phyloP scores from a whole-genome alignment of 176 grass and related monocot genomes.

The Alopecurus myosuroides region DNA sequence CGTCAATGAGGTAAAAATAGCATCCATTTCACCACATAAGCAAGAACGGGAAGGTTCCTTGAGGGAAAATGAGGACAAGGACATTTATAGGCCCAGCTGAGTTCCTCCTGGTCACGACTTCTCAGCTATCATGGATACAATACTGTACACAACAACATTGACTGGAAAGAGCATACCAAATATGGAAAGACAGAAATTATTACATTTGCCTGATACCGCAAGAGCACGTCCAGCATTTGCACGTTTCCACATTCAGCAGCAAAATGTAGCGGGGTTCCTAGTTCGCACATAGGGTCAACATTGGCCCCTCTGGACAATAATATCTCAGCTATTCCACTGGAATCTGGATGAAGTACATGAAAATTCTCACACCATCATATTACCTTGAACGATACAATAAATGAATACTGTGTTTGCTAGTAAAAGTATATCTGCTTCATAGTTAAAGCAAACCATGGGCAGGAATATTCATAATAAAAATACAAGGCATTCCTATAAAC shows the following conservation, averaged over 20 bases:
- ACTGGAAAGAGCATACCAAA: background rate
- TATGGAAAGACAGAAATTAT: background rate
- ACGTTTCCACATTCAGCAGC: background rate
- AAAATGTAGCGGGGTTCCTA: background rate
- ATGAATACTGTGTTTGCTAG: background rate
- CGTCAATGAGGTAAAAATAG: background rate
- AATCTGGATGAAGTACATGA: background rate
- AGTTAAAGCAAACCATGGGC: background rate
- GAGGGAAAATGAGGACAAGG: background rate
- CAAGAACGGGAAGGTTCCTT: background rate
- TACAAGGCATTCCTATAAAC: background rate
- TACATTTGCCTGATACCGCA: background rate
- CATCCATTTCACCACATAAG: background rate
- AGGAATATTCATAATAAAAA: background rate
- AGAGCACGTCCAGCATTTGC: background rate
- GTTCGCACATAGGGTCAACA: conserved; percentile 12
- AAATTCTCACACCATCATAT: background rate
- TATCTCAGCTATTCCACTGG: background rate
- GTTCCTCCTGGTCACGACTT: background rate
- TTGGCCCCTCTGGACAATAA: background rate
- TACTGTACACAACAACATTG: background rate
- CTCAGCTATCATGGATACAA: background rate
- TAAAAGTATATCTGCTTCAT: background rate
- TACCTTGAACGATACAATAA: background rate
- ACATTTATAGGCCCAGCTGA: background rate